Percentiles rank a stretch among this genome's conserved stretches.
Evolutionary conservation across 2,329 filamentous ascomycete genomes (phyloP).

Genomic region (Anisogramma anomala): DNA sequence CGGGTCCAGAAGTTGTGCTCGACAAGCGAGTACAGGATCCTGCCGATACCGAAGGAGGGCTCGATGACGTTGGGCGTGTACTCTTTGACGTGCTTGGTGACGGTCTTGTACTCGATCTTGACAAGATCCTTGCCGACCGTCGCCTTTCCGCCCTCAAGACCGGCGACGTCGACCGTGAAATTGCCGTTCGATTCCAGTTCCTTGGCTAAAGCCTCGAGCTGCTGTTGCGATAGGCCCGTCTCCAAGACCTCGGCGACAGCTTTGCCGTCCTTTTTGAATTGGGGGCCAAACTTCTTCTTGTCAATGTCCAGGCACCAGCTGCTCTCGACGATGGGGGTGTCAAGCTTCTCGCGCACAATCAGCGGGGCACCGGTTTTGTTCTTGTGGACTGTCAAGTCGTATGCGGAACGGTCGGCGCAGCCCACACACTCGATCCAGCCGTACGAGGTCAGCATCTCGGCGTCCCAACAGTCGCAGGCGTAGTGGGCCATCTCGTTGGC

Average conservation of each 20-base stretch:
- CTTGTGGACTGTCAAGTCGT: conserved; percentile 83
- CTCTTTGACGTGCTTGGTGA: conserved; percentile 73
- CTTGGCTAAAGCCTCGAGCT: conserved; percentile 68
- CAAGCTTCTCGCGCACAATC: conserved; percentile 69
- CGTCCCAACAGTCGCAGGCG: conserved; percentile 95
- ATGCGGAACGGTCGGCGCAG: conserved; percentile 89
- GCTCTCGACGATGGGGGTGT: conserved; percentile 67
- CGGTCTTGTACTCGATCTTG: conserved; percentile 70
- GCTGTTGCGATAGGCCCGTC: conserved; percentile 62
- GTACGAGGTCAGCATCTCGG: conserved; percentile 79
- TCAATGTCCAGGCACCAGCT: conserved; percentile 82
- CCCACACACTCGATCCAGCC: conserved; percentile 99
- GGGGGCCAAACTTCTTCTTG: conserved; percentile 91
- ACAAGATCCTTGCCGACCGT: conserved; percentile 71
- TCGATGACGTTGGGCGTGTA: conserved; percentile 95
- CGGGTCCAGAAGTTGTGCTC: conserved; percentile 96
- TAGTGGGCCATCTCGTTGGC: conserved; percentile 71
- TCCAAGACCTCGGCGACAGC: conserved; percentile 65
- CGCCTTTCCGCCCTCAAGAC: conserved; percentile 57
- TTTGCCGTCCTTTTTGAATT: conserved; percentile 91
- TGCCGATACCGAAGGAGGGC: conserved; percentile 92
- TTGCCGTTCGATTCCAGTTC: conserved; percentile 63
- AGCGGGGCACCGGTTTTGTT: conserved; percentile 85
- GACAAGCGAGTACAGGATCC: conserved; percentile 84
- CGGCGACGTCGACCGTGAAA: conserved; percentile 63